Conservation (phyloP, 176 grass and related monocot species). For the Aegilops bicornis region DNA sequence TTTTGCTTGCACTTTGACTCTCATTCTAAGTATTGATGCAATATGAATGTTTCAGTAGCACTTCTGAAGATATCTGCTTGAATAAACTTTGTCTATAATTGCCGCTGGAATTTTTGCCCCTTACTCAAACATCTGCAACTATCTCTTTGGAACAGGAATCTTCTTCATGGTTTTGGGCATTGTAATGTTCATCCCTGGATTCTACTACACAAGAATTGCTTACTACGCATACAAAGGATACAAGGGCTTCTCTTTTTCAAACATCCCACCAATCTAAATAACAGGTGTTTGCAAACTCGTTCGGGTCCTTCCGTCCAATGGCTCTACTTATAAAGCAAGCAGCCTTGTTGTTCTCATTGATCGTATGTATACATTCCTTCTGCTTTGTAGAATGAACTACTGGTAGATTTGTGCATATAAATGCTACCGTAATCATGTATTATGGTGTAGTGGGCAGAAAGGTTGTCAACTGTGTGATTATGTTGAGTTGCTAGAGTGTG, state of each 20-base stretch:
- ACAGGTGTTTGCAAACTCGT: not conserved
- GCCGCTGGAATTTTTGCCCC: too few species aligned
- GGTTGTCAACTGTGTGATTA: constrained; percentile 3
- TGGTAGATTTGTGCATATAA: constrained; percentile 48
- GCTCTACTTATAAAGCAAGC: constrained; percentile 5
- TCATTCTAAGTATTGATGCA: not conserved
- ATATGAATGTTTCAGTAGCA: not conserved
- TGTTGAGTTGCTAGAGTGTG: not conserved
- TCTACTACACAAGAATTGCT: constrained; percentile 95
- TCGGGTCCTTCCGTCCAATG: not conserved
- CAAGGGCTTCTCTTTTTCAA: constrained; percentile 93
- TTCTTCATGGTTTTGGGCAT: constrained; percentile 90
- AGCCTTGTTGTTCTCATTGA: not conserved
- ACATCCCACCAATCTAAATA: constrained; percentile 77
- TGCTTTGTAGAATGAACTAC: constrained; percentile 8
- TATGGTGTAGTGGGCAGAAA: constrained; percentile 24
- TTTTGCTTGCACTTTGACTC: not conserved
- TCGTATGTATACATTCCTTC: not conserved
- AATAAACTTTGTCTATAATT: not conserved
- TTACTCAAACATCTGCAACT: too few species aligned
- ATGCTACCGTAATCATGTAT: constrained; percentile 31
- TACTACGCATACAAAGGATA: constrained; percentile 96
- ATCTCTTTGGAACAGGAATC: constrained; percentile 43
- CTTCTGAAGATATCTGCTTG: not conserved
- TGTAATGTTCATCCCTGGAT: constrained; percentile 93